Evolutionary conservation across 1,284 basidiomycete genomes (phyloP).

Genomic region (Apiotrichum brassicae): DNA sequence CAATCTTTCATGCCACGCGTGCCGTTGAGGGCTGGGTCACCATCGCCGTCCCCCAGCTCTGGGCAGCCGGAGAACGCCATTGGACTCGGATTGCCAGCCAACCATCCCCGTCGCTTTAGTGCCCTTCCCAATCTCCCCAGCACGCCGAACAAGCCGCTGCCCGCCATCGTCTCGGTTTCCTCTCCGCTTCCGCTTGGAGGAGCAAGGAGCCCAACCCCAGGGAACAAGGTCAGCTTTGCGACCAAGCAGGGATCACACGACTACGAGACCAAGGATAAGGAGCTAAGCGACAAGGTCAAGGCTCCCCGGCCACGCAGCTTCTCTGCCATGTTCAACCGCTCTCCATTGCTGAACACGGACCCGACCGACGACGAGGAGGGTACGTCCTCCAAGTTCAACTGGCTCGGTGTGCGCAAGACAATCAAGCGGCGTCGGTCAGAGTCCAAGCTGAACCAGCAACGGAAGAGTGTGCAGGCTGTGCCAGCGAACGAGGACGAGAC

Average conservation of each 20-base stretch:
- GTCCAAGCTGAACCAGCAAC: slow-evolving; percentile 15
- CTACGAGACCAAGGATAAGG: slow-evolving; percentile 18
- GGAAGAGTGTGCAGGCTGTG: neutral
- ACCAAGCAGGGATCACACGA: slow-evolving; percentile 13
- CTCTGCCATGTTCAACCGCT: slow-evolving; percentile 32
- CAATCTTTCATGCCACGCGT: neutral
- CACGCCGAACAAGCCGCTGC: neutral
- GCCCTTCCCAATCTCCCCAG: neutral
- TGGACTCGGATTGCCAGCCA: slow-evolving; percentile 35
- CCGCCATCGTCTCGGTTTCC: slow-evolving; percentile 26
- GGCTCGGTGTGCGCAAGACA: slow-evolving; percentile 38
- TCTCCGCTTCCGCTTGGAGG: slow-evolving; percentile 35
- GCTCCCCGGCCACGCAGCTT: slow-evolving; percentile 29
- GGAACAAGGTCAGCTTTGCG: slow-evolving; percentile 28
- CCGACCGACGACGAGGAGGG: slow-evolving; percentile 11
- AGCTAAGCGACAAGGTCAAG: slow-evolving; percentile 19
- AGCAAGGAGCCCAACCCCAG: slow-evolving; percentile 22
- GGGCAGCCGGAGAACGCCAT: slow-evolving; percentile 1
- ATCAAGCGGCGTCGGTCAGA: slow-evolving; percentile 32
- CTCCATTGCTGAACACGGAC: slow-evolving; percentile 4
- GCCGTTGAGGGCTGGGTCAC: neutral
- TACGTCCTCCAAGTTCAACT: slow-evolving; percentile 30
- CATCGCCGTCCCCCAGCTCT: neutral
- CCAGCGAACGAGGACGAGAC: neutral
- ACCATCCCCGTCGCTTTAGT: neutral